Conservation (phyloP, 208 protist species). For the Acanthamoeba triangularis region DNA sequence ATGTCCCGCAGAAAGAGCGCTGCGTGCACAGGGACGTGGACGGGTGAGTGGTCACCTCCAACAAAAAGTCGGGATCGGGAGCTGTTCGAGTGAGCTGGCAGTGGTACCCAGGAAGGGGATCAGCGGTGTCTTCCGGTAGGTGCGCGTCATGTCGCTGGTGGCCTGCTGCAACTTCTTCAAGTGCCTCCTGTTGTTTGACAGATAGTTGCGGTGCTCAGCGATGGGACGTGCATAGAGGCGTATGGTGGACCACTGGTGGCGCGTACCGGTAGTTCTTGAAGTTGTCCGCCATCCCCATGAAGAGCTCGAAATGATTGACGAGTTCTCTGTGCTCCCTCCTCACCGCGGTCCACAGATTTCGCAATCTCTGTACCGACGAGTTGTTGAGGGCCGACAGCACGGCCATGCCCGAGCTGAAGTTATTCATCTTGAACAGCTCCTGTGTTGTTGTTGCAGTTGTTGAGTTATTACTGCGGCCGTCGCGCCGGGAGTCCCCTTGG, state of each 20-base stretch:
- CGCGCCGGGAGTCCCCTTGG: background rate
- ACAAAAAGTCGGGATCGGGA: no score
- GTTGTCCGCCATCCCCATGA: background rate
- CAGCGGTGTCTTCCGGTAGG: background rate
- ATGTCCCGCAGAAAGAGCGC: slow-evolving; percentile 39
- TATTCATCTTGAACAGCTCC: slow-evolving; percentile 41
- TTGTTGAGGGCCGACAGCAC: background rate
- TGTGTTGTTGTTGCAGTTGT: background rate
- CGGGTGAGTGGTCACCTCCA: background rate
- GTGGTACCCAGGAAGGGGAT: background rate
- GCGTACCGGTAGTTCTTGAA: slow-evolving; percentile 16
- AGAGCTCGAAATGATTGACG: background rate
- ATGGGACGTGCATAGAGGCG: background rate
- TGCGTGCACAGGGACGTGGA: background rate
- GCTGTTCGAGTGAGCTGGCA: no score
- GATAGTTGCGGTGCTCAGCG: background rate
- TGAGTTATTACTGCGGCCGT: no score
- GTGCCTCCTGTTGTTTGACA: background rate
- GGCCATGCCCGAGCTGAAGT: slow-evolving; percentile 37
- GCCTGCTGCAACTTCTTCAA: background rate
- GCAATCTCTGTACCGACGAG: background rate
- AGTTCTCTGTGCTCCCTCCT: background rate
- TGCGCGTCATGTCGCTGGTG: background rate
- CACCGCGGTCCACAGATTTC: background rate
- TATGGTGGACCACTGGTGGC: no score